Evolutionary conservation across 345 rosid genomes (phyloP).

Genomic region (Syzygium grande): DNA sequence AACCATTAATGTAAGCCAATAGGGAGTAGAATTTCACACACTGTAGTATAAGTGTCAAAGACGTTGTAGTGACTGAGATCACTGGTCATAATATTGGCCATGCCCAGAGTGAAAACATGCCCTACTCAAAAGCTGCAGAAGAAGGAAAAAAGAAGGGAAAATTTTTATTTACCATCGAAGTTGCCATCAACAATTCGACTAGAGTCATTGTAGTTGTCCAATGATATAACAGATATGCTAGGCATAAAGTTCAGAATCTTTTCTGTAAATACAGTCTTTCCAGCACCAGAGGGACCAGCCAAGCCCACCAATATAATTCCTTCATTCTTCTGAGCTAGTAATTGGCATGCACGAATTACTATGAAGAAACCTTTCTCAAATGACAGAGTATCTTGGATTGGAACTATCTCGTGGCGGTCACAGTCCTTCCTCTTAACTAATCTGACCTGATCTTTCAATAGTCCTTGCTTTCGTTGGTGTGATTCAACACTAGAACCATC

Average conservation of each 20-base stretch:
- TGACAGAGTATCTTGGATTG: slow-evolving; percentile 64
- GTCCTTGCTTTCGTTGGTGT: slow-evolving; percentile 52
- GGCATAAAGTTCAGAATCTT: slow-evolving; percentile 85
- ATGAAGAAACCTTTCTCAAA: slow-evolving; percentile 93
- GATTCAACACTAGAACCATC: slow-evolving; percentile 43
- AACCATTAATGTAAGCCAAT: background rate
- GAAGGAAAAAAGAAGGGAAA: background rate
- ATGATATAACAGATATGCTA: slow-evolving; percentile 79
- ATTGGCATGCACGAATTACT: slow-evolving; percentile 84
- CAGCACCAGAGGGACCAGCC: slow-evolving; percentile 99
- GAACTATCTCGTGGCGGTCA: slow-evolving; percentile 56
- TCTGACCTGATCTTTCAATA: slow-evolving; percentile 83
- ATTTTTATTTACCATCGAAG: slow-evolving; percentile 34
- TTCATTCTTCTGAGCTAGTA: slow-evolving; percentile 81
- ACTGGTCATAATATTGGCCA: background rate
- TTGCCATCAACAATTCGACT: slow-evolving; percentile 92
- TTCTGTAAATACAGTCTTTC: slow-evolving; percentile 90
- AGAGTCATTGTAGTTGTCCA: slow-evolving; percentile 92
- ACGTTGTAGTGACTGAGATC: background rate
- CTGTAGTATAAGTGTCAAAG: background rate
- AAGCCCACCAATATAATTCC: slow-evolving; percentile 81
- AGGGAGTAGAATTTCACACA: background rate
- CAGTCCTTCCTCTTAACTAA: slow-evolving; percentile 66
- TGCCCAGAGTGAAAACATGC: background rate
- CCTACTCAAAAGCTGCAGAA: background rate